Base-by-base conservation (phyloP, 257 asterid species). In the Solanum neorickii region DNA sequence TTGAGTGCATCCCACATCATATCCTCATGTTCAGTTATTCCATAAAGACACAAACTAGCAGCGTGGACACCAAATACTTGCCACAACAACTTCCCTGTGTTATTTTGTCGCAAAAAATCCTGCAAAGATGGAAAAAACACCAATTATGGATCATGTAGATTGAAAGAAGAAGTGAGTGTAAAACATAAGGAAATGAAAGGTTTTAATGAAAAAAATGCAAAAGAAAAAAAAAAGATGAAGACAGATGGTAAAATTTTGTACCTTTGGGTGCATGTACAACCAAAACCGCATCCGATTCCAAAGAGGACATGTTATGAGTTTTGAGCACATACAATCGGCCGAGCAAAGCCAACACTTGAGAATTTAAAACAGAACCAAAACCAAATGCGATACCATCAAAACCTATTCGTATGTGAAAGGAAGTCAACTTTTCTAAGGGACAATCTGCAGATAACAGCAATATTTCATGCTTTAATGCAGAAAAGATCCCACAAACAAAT, bases 191-290 rank as follows among this genome's bases (percentile, higher is more conserved):
- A 73, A 84, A 41, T 62, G 88, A 62, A 83, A 42, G 62, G 65
- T 66, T 52, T 37, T 47, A 46, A 78, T 16, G 27, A 46, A 62
- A 44, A 44, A 41, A 62, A 31, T n/a, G 7, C 42, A 52, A 2
- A 52, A 52, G 16, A 56, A 41, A 9, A 29, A 47, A 37, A 42
- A 49, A 23, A 78, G 42, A 78, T 44, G 66, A 27, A 82, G 59
- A 42, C 2, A 10, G 60, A 13, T 49, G 56, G 42, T 87, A 87
- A 76, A 90, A 76, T 73, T 73, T 20, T 88, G 85, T 86, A 97
- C 98, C 98, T 95, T 97, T 16, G 99, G 98, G 91, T 97, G 99
- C 99, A 97, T 97, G 90, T 97, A 97, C 89, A 97, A 83, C 98
- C 99, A 97, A 89, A 96, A 91, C 77, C 87, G 95, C 78, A 97